phyloP scores from a whole-genome alignment of 352 stramenopile genomes.

The Globisporangium nodosum region DNA sequence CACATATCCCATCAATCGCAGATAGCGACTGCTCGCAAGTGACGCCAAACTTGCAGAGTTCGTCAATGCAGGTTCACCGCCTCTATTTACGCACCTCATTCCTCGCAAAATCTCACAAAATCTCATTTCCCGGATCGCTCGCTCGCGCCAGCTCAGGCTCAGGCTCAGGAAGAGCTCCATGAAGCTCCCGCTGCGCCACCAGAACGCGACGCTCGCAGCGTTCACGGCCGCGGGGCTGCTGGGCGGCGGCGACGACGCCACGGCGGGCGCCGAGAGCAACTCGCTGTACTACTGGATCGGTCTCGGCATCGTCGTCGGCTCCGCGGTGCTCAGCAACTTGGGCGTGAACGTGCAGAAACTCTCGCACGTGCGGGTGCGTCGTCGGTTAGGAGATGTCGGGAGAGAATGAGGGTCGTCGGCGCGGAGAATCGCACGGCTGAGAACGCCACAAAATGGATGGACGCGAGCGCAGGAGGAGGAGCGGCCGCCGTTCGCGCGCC shows the following conservation, averaged over 20 bases:
- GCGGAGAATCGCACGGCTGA: too few species aligned
- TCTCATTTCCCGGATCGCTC: not conserved
- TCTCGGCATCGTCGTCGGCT: slow-evolving; percentile 68
- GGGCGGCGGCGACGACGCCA: not conserved
- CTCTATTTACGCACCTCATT: too few species aligned
- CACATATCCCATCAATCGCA: too few species aligned
- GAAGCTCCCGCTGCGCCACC: slow-evolving; percentile 7
- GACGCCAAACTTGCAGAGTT: too few species aligned
- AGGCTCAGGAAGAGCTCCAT: not conserved
- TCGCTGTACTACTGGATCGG: slow-evolving; percentile 81
- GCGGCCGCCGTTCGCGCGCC: slow-evolving; percentile 49
- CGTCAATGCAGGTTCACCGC: too few species aligned
- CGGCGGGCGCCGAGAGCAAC: slow-evolving; percentile 29
- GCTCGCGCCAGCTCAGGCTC: too few species aligned
- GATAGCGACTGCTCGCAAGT: too few species aligned
- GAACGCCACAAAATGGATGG: slow-evolving; percentile 7
- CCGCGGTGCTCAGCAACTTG: slow-evolving; percentile 79
- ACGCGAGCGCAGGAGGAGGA: slow-evolving; percentile 46
- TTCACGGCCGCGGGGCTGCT: slow-evolving; percentile 12
- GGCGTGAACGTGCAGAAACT: slow-evolving; percentile 86
- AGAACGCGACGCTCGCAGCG: slow-evolving; percentile 9
- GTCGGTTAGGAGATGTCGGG: too few species aligned
- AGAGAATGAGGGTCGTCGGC: too few species aligned
- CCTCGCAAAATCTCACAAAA: too few species aligned
- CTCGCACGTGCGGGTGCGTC: slow-evolving; percentile 71